These are phyloP conservation scores for Lagenidium giganteum DNA, from an alignment of 352 stramenopile genomes.

Conservation along the genomic window DNA sequence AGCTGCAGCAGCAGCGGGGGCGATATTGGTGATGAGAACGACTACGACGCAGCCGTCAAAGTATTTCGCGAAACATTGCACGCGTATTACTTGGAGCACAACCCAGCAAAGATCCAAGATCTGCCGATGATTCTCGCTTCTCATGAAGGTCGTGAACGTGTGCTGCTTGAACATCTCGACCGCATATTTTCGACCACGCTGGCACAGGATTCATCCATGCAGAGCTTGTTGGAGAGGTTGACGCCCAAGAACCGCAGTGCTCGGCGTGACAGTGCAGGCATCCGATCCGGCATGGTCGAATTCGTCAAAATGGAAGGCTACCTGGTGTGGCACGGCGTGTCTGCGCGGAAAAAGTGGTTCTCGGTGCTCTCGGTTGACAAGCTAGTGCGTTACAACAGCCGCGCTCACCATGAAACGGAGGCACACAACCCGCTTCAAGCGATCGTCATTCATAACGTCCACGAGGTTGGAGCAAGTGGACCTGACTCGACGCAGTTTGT, in stretches of 20 bases:
- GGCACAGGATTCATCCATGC: constrained; percentile 24
- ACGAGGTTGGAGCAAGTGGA: neutral
- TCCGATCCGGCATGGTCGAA: constrained; percentile 27
- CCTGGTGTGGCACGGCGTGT: constrained; percentile 26
- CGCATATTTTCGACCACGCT: constrained; percentile 56
- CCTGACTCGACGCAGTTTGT: neutral
- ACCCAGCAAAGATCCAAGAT: constrained; percentile 54
- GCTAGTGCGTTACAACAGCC: constrained; percentile 36
- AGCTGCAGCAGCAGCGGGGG: no score
- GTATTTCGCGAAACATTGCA: constrained; percentile 22
- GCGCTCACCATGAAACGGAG: constrained; percentile 33
- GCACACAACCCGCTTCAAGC: constrained; percentile 25
- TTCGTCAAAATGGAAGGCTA: constrained; percentile 37
- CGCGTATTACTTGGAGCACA: constrained; percentile 51
- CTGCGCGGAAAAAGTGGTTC: constrained; percentile 12
- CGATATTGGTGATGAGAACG: constrained; percentile 13
- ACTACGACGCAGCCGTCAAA: neutral
- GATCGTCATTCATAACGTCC: constrained; percentile 23
- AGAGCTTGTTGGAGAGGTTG: constrained; percentile 20
- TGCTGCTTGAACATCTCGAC: constrained; percentile 58
- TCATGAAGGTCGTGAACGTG: constrained; percentile 40
- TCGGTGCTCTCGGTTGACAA: constrained; percentile 50
- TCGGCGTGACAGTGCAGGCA: constrained; percentile 18
- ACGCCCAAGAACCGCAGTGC: neutral
- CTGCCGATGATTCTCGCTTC: constrained; percentile 45